phyloP scores from a whole-genome alignment of 331 rosid genomes.

The Cydonia oblonga region DNA sequence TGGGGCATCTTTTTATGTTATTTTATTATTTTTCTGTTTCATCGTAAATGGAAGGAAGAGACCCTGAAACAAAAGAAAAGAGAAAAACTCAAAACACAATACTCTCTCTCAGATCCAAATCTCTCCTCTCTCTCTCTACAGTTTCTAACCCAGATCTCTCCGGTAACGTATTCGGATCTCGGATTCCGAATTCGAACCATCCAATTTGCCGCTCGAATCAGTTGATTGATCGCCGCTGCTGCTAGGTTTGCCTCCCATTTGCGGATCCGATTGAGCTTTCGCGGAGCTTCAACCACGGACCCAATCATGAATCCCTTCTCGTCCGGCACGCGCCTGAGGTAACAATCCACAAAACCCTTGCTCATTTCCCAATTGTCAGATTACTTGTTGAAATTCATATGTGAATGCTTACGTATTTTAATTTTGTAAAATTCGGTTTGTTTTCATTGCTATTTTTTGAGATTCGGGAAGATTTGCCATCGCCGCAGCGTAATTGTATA shows the following conservation, averaged over 20 bases:
- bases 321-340: slow-evolving; percentile 95
- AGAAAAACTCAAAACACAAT: not conserved
- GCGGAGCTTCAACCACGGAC: slow-evolving; percentile 26
- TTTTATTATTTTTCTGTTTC: not conserved
- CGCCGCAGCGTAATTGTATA: not conserved
- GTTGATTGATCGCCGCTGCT: slow-evolving; percentile 15
- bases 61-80: slow-evolving; percentile 3
- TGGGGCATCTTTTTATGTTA: not conserved
- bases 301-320: slow-evolving; percentile 91
- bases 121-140: not conserved
- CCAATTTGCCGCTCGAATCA: not conserved
- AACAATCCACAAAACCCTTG: slow-evolving; percentile 7
- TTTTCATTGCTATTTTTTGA: not conserved
- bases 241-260: slow-evolving; percentile 1
- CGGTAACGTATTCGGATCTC: slow-evolving; percentile 39
- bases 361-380: slow-evolving; percentile 13
- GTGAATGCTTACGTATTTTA: not conserved
- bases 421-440: slow-evolving; percentile 7
- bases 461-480: not conserved
- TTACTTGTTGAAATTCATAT: not conserved
- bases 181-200: slow-evolving; percentile 19
- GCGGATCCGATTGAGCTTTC: slow-evolving; percentile 54
- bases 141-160: slow-evolving; percentile 38
- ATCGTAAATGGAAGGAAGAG: slow-evolving; percentile 6
- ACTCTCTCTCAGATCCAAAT: slow-evolving; percentile 6